phyloP scores from a whole-genome alignment of 192 early-diverging fungal species.

The Entophlyctis luteolus region DNA sequence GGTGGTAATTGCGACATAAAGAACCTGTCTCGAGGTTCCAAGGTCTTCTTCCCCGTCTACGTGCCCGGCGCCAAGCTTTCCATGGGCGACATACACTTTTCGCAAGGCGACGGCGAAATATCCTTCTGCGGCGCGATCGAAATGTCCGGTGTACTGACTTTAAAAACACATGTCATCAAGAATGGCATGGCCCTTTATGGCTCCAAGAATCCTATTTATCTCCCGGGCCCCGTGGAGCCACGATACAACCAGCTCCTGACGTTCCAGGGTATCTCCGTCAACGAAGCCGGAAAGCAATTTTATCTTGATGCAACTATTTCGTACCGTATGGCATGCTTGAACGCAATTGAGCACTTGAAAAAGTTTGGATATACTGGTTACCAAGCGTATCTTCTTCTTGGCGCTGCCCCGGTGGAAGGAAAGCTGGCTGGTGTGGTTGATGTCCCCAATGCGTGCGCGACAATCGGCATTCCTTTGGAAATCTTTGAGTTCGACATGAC shows the following conservation, averaged over 20 bases:
- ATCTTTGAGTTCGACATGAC: background rate
- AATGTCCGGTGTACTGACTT: background rate
- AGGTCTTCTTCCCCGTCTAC: background rate
- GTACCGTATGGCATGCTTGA: background rate
- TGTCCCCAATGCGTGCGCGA: background rate
- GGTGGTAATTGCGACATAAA: background rate
- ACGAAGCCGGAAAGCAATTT: background rate
- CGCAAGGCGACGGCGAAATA: background rate
- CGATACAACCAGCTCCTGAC: background rate
- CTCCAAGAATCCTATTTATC: background rate
- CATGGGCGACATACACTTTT: background rate
- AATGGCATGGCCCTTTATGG: background rate
- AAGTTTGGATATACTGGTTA: background rate
- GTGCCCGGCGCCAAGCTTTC: background rate
- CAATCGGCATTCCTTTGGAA: background rate
- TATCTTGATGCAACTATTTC: background rate
- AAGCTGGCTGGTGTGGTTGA: background rate
- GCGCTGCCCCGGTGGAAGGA: background rate
- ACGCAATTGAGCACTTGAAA: background rate
- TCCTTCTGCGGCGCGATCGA: background rate
- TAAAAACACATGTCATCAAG: background rate
- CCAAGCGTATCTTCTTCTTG: background rate
- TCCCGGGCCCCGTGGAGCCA: background rate
- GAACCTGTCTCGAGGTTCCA: background rate
- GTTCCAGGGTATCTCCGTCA: background rate